These are phyloP conservation scores for Pyrus pyrifolia DNA, from an alignment of 306 rosid species.

Conservation along the genomic window DNA sequence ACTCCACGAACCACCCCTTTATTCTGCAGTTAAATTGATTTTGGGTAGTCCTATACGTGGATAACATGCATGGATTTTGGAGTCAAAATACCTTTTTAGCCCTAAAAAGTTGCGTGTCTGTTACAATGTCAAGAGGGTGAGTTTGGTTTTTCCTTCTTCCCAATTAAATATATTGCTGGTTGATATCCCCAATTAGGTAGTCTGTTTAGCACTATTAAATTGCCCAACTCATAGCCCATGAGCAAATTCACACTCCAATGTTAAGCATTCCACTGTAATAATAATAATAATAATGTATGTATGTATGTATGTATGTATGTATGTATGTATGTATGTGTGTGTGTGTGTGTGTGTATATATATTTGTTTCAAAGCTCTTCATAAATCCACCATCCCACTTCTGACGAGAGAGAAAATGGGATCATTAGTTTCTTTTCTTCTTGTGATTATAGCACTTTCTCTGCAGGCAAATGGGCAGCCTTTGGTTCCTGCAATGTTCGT, in stretches of 20 bases:
- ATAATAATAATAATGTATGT: too few species aligned
- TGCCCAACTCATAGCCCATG: not conserved
- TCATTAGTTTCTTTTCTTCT: conserved; percentile 18
- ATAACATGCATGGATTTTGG: not conserved
- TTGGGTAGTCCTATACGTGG: not conserved
- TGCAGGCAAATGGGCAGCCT: conserved; percentile 37
- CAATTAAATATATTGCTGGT: not conserved
- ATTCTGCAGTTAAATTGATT: not conserved
- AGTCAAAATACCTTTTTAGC: not conserved
- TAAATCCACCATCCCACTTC: not conserved
- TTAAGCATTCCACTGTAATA: too few species aligned
- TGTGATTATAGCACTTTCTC: conserved; percentile 14
- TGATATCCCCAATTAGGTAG: not conserved
- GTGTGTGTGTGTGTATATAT: too few species aligned
- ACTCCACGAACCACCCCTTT: conserved; percentile 3
- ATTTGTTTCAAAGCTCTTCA: not conserved
- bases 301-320: too few species aligned
- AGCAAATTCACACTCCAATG: not conserved
- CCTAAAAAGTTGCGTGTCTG: not conserved
- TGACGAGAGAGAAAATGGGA: conserved; percentile 18
- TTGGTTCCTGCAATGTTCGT: conserved; percentile 66
- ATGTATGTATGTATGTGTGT: too few species aligned
- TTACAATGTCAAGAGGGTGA: not conserved
- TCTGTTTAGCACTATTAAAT: not conserved
- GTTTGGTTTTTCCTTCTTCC: not conserved